Percentiles rank a stretch among this genome's conserved stretches.
Evolutionary conservation across 805 yeast genomes (phyloP).

Genomic region (Kuraishia borneana): DNA sequence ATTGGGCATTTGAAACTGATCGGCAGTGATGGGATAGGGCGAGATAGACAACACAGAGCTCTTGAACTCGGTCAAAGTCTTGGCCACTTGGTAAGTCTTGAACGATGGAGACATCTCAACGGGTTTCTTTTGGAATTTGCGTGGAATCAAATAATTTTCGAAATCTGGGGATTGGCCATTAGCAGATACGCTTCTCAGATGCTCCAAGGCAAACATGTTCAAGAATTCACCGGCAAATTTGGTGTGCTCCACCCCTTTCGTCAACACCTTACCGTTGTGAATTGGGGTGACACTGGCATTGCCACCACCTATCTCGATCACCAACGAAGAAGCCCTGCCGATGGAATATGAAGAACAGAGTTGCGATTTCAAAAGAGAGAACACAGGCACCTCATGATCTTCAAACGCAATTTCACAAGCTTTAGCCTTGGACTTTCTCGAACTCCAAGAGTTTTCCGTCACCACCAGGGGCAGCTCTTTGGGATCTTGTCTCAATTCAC

Average conservation of each 20-base stretch:
- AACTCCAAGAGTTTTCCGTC: conserved; percentile 55
- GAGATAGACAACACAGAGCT: conserved; percentile 17
- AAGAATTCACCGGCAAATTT: conserved; percentile 81
- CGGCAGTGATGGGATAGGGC: conserved; percentile 16
- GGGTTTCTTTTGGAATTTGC: conserved; percentile 14
- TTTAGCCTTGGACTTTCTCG: conserved; percentile 40
- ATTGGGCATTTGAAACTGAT: conserved; percentile 12
- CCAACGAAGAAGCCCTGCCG: conserved; percentile 68
- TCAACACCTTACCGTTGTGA: conserved; percentile 59
- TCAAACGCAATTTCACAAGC: conserved; percentile 70
- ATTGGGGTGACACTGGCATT: conserved; percentile 67
- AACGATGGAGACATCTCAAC: conserved; percentile 22
- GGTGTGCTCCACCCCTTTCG: conserved; percentile 54
- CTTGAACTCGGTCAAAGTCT: conserved; percentile 39
- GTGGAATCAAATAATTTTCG: conserved; percentile 19
- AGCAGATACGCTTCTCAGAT: conserved; percentile 24
- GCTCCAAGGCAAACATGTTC: conserved; percentile 49
- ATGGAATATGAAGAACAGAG: conserved; percentile 68
- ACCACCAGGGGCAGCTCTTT: conserved; percentile 54
- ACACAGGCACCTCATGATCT: conserved; percentile 60
- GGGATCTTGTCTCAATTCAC: conserved; percentile 36
- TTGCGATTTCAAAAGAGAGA: conserved; percentile 68
- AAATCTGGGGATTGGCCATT: conserved; percentile 18
- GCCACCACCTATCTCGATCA: conserved; percentile 70
- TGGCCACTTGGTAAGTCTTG: conserved; percentile 24